phyloP scores from a whole-genome alignment of 768 basidiomycete genomes.

The Collybia nuda region DNA sequence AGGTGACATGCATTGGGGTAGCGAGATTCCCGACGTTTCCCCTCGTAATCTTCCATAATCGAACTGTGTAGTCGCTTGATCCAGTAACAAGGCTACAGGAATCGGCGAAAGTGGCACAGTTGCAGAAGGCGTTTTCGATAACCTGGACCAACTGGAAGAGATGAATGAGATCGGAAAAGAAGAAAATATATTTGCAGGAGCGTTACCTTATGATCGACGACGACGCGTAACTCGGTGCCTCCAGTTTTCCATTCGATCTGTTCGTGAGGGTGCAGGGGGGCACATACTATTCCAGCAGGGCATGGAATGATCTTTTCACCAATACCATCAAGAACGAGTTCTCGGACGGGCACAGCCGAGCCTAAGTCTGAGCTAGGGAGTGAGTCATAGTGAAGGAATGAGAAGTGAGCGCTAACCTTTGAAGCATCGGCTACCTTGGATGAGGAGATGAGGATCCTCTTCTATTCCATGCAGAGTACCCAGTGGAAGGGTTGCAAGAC shows the following conservation, averaged over 20 bases:
- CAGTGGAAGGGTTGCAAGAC: conserved; percentile 69
- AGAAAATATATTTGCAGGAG: not conserved
- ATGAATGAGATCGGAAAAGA: not conserved
- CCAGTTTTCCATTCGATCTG: conserved; percentile 66
- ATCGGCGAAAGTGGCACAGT: conserved; percentile 80
- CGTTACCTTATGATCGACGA: conserved; percentile 61
- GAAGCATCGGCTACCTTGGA: conserved; percentile 53
- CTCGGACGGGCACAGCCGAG: conserved; percentile 40
- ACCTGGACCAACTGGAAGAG: conserved; percentile 63
- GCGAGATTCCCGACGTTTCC: conserved; percentile 24
- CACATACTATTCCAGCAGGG: conserved; percentile 52
- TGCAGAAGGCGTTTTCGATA: conserved; percentile 70
- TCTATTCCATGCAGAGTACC: conserved; percentile 75
- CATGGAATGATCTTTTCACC: conserved; percentile 63
- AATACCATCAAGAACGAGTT: conserved; percentile 57
- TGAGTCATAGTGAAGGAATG: not conserved
- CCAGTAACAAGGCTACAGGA: conserved; percentile 74
- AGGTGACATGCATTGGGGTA: conserved; percentile 28
- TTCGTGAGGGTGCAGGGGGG: conserved; percentile 65
- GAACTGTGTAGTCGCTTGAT: conserved; percentile 76
- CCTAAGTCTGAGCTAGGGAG: conserved; percentile 45
- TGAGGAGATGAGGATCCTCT: conserved; percentile 75
- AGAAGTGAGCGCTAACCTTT: conserved; percentile 41
- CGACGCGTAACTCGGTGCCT: conserved; percentile 56
- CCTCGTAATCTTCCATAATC: conserved; percentile 71